Percentiles rank a stretch among this genome's conserved stretches.
These are phyloP conservation scores for Oenanthe sinensis DNA, from an alignment of 129 eudicot genomes.

Conservation along the genomic window DNA sequence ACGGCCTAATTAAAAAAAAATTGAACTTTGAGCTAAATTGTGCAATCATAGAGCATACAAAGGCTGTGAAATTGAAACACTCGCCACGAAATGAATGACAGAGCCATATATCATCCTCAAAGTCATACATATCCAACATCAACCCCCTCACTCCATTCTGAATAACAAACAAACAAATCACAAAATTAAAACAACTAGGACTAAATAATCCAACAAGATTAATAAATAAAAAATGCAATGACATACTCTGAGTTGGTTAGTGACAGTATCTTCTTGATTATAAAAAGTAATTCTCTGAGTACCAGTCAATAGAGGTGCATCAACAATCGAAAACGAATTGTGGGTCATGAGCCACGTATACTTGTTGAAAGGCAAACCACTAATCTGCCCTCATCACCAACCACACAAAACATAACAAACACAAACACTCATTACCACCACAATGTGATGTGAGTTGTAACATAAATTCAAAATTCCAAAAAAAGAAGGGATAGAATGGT, in stretches of 20 bases:
- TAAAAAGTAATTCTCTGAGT: slow-evolving; percentile 87
- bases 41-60: slow-evolving; percentile 39
- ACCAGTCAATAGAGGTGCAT: slow-evolving; percentile 86
- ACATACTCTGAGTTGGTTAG: slow-evolving; percentile 88
- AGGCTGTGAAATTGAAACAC: slow-evolving; percentile 90
- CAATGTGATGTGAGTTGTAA: not conserved
- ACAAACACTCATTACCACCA: slow-evolving; percentile 16
- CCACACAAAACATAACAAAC: slow-evolving; percentile 12
- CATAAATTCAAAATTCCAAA: not conserved
- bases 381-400: slow-evolving; percentile 42
- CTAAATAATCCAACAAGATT: not conserved
- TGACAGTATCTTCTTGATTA: slow-evolving; percentile 93
- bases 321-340: slow-evolving; percentile 87
- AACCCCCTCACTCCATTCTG: slow-evolving; percentile 99
- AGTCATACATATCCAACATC: slow-evolving; percentile 99
- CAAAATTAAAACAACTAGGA: slow-evolving; percentile 4
- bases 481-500: not conserved
- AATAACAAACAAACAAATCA: slow-evolving; percentile 18
- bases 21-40: not conserved
- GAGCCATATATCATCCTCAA: slow-evolving; percentile 87
- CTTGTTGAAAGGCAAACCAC: slow-evolving; percentile 95
- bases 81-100: slow-evolving; percentile 89
- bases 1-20: not conserved
- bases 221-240: not conserved
- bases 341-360: slow-evolving; percentile 97